Evolutionary conservation across 2,329 filamentous ascomycete genomes (phyloP).

Genomic region (Colletotrichum sojae): DNA sequence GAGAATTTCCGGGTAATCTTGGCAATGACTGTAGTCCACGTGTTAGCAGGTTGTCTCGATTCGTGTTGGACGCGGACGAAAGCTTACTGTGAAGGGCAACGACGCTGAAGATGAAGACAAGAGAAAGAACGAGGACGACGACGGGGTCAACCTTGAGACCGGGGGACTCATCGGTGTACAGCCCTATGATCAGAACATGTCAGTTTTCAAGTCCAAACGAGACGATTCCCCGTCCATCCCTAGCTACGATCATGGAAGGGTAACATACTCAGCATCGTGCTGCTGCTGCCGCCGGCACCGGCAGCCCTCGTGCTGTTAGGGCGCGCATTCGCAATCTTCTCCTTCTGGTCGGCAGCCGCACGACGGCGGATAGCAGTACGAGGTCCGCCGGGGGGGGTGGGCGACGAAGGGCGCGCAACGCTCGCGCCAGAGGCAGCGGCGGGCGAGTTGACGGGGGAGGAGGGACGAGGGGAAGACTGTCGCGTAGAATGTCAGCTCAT

Average conservation of each 20-base stretch:
- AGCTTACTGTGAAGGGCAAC: constrained; percentile 95
- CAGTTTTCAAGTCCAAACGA: background rate
- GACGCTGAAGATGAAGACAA: constrained; percentile 99
- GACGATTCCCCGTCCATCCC: background rate
- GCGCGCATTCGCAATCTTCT: constrained; percentile 94
- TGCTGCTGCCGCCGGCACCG: constrained; percentile 94
- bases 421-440: constrained; percentile 76
- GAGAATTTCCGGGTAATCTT: constrained; percentile 94
- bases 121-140: constrained; percentile 93
- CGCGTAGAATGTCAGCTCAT: constrained; percentile 14
- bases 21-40: constrained; percentile 80
- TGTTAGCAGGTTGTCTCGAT: constrained; percentile 27
- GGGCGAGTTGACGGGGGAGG: constrained; percentile 70
- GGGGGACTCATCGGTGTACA: constrained; percentile 98
- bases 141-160: constrained; percentile 98
- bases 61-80: background rate
- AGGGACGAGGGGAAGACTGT: constrained; percentile 72
- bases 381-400: constrained; percentile 91
- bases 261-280: constrained; percentile 95
- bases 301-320: constrained; percentile 94
- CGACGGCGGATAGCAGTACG: constrained; percentile 96
- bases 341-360: constrained; percentile 96
- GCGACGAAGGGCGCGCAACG: constrained; percentile 85
- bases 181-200: constrained; percentile 63
- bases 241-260: background rate